A percentile compares a stretch with the other conserved stretches of the same genome.
Conservation (phyloP, 208 protist species). For the Trypanosoma mega region DNA sequence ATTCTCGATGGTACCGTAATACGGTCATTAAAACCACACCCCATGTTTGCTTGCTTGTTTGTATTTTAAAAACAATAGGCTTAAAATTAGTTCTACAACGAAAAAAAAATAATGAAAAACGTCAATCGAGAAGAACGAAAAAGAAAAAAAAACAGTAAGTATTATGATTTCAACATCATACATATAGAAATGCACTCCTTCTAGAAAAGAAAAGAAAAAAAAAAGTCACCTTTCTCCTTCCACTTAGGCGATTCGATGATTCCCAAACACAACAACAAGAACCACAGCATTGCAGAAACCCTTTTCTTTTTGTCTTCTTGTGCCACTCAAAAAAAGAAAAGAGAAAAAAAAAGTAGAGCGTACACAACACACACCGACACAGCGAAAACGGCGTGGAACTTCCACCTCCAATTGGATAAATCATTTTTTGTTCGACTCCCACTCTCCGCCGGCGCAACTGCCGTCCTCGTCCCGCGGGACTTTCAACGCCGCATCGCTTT, state of each 20-base stretch:
- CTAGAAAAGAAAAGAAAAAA: background rate
- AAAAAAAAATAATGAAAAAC: constrained; percentile 16
- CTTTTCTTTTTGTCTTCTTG: background rate
- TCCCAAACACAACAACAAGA: too few relatives aligned
- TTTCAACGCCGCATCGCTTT: constrained; percentile 24
- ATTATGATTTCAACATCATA: background rate
- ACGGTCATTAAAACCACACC: constrained; percentile 18
- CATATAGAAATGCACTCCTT: background rate
- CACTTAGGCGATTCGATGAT: too few relatives aligned
- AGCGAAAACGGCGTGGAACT: too few relatives aligned
- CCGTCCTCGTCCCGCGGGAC: constrained; percentile 30
- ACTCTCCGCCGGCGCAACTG: constrained; percentile 5
- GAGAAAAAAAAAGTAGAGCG: background rate
- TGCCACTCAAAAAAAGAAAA: constrained; percentile 2
- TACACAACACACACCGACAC: background rate
- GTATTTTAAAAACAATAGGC: constrained; percentile 4
- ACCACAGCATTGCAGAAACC: too few relatives aligned
- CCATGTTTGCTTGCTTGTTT: constrained; percentile 15
- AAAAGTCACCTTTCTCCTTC: background rate
- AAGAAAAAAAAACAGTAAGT: constrained; percentile 1
- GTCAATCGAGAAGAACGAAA: constrained; percentile 11
- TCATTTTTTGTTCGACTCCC: too few relatives aligned
- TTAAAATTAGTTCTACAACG: too few relatives aligned
- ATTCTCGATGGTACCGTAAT: constrained; percentile 5
- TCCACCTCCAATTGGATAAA: too few relatives aligned